Evolutionary conservation across 1,284 basidiomycete genomes (phyloP), one percentile per base, ranked within the genome.

Genomic region (Apiotrichum gracile): DNA sequence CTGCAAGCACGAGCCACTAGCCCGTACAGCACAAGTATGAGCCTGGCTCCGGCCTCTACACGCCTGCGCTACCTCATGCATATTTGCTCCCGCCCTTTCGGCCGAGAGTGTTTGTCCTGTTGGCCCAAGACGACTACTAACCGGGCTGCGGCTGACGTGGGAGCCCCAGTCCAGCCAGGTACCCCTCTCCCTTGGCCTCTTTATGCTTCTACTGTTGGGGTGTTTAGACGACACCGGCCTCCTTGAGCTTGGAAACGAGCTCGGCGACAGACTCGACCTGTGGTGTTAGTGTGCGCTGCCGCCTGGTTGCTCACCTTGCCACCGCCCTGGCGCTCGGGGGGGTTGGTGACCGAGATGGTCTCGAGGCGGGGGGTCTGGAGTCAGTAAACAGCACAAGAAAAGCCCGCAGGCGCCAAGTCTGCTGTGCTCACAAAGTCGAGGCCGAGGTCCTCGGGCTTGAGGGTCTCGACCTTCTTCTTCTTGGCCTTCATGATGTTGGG

Each of bases 401-500:
- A 27, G 13, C 17, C 29, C 7, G 29, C 29, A 16, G 6, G 10
- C 3, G 14, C 25, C 10, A 22, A 2, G 4, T 3, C 16, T 24
- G 16, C 9, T 6, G 13, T 33, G 65, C 71, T 61, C 55, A 74
- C 72, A 55, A 75, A 70, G 64, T 76, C 74, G 19, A 76, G 59
- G n/a, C 85, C 85, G 16, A 97, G 84, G 65, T 94, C 91, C 44
- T 81, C 79, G 10, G 90, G 80, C 31, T 84, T 84, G 58, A 92
- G 67, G 69, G 90, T 93, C 77, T 93, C 86, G 47, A 97, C 78
- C 24, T 88, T 87, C 79, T 99, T 99, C 83, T 97, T 99, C 82
- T 97, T 98, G 24, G 94, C 94, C 78, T 94, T 94, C 90, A 94
- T 96, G 75, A 94, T 94, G 69, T 91, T 94, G 17, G 91, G 92